These are phyloP conservation scores for Rhododendron ovatum DNA, from an alignment of 148 eudicot species.

Conservation along the genomic window DNA sequence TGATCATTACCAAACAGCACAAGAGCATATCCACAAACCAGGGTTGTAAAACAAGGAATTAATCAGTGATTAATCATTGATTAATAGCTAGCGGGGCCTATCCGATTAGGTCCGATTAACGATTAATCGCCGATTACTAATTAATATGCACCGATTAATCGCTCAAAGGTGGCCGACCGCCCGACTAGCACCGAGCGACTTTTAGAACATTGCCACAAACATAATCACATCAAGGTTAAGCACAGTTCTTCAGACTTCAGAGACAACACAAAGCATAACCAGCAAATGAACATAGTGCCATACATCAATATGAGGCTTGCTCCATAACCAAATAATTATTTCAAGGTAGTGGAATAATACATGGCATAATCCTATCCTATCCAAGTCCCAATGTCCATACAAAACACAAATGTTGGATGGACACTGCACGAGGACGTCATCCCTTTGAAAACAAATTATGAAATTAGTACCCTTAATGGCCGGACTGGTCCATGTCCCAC, in stretches of 20 bases:
- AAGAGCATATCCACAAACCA: not conserved
- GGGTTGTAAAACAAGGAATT: no score
- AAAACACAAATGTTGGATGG: not conserved
- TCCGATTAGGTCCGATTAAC: no score
- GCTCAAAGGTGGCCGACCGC: no score
- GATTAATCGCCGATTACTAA: no score
- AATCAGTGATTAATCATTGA: no score
- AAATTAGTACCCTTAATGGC: not conserved
- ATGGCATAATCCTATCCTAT: not conserved
- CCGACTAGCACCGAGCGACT: no score
- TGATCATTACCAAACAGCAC: not conserved
- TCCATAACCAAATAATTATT: not conserved
- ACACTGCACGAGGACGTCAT: not conserved
- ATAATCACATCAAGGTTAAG: not conserved
- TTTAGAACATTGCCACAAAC: no score
- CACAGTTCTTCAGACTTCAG: conserved; percentile 2
- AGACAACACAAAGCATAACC: not conserved
- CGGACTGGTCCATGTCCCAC: not conserved
- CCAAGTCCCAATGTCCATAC: not conserved
- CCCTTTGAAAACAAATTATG: not conserved
- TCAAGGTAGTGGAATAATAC: not conserved
- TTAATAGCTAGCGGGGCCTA: no score
- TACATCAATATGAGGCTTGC: not conserved
- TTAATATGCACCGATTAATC: no score
- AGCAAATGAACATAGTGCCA: not conserved